Evolutionary conservation across 2,329 filamentous ascomycete species (phyloP), one percentile per base, ranked within the genome.

Genomic region (Fusarium pininemorale): DNA sequence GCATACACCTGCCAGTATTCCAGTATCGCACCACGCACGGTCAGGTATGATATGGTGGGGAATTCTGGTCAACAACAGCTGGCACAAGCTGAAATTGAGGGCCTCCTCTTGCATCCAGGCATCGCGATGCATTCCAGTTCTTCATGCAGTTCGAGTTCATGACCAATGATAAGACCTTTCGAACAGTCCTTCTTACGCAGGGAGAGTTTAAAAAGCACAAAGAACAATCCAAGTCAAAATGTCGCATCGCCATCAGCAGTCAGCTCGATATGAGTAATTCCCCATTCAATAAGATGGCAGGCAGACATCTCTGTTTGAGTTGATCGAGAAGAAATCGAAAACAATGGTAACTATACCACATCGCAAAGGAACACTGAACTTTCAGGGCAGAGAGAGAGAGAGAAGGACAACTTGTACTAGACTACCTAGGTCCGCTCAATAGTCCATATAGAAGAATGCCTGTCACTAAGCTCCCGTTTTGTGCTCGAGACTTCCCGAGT

Each of bases 51-150:
- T 48, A 37, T 26, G 47, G 73, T 75, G 75, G 70, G 61, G 70
- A 73, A 69, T 58, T 65, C 61, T 69, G 56, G 38, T 66, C 57
- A 58, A 66, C 59, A 30, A 60, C 51, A 72, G 50, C 72, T 67
- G 72, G 47, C 28, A 51, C 47, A 50, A 58, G 42, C 69, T 64
- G 69, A 64, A 41, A 64, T 64, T 64, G 62, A 70, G 57, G 59
- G 65, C 58, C 39, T 58, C 59, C 56, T 48, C 42, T 57, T 57
- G 41, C 55, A 60, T 61, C 42, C 51, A 68, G 64, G 64, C 75
- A 75, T 79, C 58, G 66, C 58, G 70, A 70, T 75, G 73, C 79
- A 80, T 80, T 80, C 79, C 79, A 80, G 70, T 61, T 60, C 58
- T 41, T 51, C 26, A 69, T 71, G 64, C 39, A 28, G 39, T 63